A percentile compares a stretch with the other conserved stretches of the same genome.
Conservation (phyloP, 257 asterid genomes). For the Solanum piurae region DNA sequence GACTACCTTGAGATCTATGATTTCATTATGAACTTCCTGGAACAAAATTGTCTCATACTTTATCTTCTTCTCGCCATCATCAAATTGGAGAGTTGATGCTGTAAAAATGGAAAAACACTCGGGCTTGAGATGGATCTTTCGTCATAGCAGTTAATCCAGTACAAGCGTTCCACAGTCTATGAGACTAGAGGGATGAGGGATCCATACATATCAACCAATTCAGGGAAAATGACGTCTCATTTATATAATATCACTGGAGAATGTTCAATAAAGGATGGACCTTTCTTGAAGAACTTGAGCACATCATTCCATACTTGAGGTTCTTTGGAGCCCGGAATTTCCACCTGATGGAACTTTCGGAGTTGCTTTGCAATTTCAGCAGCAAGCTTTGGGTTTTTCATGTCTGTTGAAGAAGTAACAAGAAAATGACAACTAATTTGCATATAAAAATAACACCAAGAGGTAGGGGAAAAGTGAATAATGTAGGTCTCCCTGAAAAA, state of each 20-base stretch:
- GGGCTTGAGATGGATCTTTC: constrained; percentile 8
- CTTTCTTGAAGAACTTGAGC: constrained; percentile 54
- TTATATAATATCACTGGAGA: background rate
- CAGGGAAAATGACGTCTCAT: background rate
- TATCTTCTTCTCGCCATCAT: constrained; percentile 52
- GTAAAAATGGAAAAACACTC: constrained; percentile 13
- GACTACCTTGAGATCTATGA: constrained; percentile 64
- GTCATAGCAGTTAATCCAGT: background rate
- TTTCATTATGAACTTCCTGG: constrained; percentile 49
- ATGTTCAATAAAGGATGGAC: constrained; percentile 14
- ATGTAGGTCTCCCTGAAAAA: background rate
- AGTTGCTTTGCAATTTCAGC: constrained; percentile 84
- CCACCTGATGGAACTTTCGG: constrained; percentile 71
- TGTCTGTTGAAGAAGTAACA: constrained; percentile 33
- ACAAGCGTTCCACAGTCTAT: background rate
- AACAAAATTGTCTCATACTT: constrained; percentile 62
- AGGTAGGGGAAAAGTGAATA: background rate
- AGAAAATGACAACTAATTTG: background rate
- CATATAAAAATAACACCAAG: background rate
- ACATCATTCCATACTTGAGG: constrained; percentile 90
- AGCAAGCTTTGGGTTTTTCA: constrained; percentile 69
- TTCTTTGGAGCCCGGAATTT: constrained; percentile 78
- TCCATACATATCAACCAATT: background rate
- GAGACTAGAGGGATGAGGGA: background rate
- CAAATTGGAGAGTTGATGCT: constrained; percentile 76